Percentiles rank a stretch among this genome's conserved stretches.
phyloP scores from a whole-genome alignment of 2,329 filamentous ascomycete genomes.

The Corinectria fuckeliana region DNA sequence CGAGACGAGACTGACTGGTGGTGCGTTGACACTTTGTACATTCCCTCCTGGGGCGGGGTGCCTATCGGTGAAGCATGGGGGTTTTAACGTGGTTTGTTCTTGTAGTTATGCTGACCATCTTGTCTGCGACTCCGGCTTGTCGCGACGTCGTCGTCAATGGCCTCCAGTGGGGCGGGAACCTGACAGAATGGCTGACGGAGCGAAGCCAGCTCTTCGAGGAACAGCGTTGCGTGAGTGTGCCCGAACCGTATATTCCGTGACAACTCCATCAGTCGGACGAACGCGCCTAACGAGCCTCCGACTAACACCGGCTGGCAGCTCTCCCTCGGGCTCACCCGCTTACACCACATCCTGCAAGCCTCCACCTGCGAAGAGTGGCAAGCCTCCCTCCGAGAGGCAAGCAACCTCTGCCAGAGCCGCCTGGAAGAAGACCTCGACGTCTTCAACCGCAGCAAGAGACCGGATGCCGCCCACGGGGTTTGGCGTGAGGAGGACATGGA shows the following conservation, averaged over 20 bases:
- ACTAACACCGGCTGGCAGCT: conserved; percentile 15
- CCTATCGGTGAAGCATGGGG: not conserved
- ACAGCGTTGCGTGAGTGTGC: conserved; percentile 29
- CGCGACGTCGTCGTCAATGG: conserved; percentile 29
- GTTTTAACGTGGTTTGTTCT: conserved; percentile 7
- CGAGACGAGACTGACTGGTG: conserved; percentile 27
- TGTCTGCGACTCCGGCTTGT: conserved; percentile 29
- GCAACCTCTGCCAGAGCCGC: conserved; percentile 11
- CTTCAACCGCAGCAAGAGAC: conserved; percentile 20
- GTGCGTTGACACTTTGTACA: conserved; percentile 16
- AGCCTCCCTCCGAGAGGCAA: conserved; percentile 10
- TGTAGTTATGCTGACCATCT: conserved; percentile 31
- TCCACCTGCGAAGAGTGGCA: conserved; percentile 31
- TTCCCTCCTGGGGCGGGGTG: not conserved
- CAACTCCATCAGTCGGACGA: not conserved
- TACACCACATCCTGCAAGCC: conserved; percentile 22
- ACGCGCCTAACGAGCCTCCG: not conserved
- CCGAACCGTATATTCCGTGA: too few relatives aligned
- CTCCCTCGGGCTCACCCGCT: conserved; percentile 24
- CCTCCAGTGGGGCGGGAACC: conserved; percentile 26
- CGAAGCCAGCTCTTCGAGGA: conserved; percentile 29
- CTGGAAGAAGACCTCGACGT: conserved; percentile 26
- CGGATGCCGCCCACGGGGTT: conserved; percentile 1
- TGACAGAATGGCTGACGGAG: conserved; percentile 31
- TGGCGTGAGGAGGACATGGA: conserved; percentile 29